These are phyloP conservation scores for Fagopyrum tataricum DNA, from an alignment of 148 eudicot species.

Conservation along the genomic window DNA sequence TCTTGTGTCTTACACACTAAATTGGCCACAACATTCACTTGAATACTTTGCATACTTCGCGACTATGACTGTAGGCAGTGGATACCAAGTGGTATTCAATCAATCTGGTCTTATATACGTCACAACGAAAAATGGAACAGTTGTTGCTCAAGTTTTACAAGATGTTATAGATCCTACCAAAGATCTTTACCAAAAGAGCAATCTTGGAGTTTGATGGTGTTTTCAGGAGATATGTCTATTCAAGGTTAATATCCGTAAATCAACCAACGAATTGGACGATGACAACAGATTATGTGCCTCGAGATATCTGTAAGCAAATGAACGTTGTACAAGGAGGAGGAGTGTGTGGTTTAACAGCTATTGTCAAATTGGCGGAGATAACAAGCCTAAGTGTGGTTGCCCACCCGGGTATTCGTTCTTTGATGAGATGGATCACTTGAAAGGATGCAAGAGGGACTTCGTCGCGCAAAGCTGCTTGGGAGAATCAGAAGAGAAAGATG, in stretches of 20 bases:
- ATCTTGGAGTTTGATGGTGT: conserved; percentile 30
- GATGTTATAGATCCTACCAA: background rate
- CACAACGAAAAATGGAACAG: background rate
- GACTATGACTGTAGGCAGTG: background rate
- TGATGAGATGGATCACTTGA: conserved; percentile 35
- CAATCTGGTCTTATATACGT: background rate
- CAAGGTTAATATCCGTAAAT: background rate
- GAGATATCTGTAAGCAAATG: conserved; percentile 30
- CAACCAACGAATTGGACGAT: conserved; percentile 20
- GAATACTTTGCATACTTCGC: background rate
- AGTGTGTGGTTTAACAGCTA: conserved; percentile 58
- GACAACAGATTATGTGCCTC: conserved; percentile 19
- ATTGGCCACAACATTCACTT: conserved; percentile 8
- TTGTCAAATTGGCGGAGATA: conserved; percentile 25
- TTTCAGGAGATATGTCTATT: conserved; percentile 24
- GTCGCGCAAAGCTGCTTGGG: conserved; percentile 16
- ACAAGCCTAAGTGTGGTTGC: conserved; percentile 41
- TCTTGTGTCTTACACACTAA: conserved; percentile 12
- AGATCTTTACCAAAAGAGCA: conserved; percentile 15
- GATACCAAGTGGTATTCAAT: background rate
- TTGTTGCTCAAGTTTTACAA: background rate
- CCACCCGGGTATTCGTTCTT: conserved; percentile 31
- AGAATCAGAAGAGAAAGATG: background rate
- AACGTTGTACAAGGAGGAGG: conserved; percentile 22
- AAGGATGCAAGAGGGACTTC: conserved; percentile 38